Evolutionary conservation across 225 moss, liverwort and hornwort species (phyloP), one percentile per base, ranked within the genome.

Genomic region (Rhytidiadelphus loreus): DNA sequence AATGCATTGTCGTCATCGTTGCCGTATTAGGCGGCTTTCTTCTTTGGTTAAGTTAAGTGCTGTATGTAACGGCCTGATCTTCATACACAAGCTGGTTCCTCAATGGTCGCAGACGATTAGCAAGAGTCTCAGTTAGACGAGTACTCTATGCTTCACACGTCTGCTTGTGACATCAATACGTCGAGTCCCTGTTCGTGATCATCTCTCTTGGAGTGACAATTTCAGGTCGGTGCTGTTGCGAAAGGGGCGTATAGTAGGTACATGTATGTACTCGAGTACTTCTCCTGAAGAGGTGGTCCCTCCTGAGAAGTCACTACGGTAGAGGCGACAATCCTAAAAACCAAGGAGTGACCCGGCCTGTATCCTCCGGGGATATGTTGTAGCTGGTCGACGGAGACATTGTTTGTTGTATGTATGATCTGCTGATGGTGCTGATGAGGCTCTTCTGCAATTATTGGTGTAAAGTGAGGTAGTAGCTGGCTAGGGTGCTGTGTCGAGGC

Each of bases 401-500:
- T 39, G 39, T 52, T 70, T 89, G 84, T 61, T 57, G 83, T 65
- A 35, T 39, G 89, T 43, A 23, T 70, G 62, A 77, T 83, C 80
- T 52, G 69, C 28, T 83, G 69, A 33, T 86, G 83, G 59, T 80
- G 90, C 83, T 73, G 88, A 90, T 77, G 81, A 74, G n/a, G 65
- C 41, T 59, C 30, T 50, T 74, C 35, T 82, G 85, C 89, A 91
- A 89, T 92, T 82, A 92, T 92, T 92, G 90, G 78, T 52, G 90
- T 41, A 43, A 63, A 73, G 89, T 32, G n/a, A 82, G n/a, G 28
- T 53, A 53, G 59, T 59, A 80, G 80, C 59, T 80, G 43, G 82
- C 72, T 62, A 82, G n/a, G 22, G 39, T n/a, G 71, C n/a, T 82
- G 69, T 48, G 70, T 70, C n/a, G 70, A 87, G 81, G n/a, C 60